Conservation (phyloP, 2,329 filamentous ascomycete species). For the Microdochium paspali region DNA sequence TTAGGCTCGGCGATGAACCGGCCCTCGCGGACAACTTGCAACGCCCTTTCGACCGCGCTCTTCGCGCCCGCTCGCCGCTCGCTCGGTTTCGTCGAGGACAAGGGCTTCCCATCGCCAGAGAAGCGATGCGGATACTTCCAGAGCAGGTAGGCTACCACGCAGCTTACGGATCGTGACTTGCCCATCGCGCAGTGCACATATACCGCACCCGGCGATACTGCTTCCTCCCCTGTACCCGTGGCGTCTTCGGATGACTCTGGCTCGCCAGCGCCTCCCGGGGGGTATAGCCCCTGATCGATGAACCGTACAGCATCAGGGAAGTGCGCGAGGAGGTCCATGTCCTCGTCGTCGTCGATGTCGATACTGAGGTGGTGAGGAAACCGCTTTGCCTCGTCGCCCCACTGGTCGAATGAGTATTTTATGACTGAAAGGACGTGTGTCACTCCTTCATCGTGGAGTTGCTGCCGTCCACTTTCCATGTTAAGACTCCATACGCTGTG, state of each 20-base stretch:
- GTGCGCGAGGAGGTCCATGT: conserved; percentile 76
- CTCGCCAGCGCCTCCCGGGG: conserved; percentile 17
- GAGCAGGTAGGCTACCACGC: conserved; percentile 78
- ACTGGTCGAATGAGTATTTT: conserved; percentile 32
- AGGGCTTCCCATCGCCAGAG: conserved; percentile 29
- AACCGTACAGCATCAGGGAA: conserved; percentile 73
- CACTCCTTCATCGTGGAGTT: conserved; percentile 64
- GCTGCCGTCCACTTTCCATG: conserved; percentile 49
- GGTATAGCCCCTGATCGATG: conserved; percentile 63
- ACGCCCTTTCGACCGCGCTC: conserved; percentile 48
- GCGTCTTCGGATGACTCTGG: too few relatives aligned
- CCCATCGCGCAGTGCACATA: conserved; percentile 80
- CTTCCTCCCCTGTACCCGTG: conserved; percentile 33
- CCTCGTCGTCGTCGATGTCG: conserved; percentile 83
- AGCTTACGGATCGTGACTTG: conserved; percentile 83
- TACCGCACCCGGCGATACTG: conserved; percentile 28
- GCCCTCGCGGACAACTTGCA: conserved; percentile 58
- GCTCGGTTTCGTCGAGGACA: conserved; percentile 27
- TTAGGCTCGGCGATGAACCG: conserved; percentile 83
- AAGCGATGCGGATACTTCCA: conserved; percentile 51
- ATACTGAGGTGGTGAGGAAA: conserved; percentile 64
- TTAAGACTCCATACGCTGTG: conserved; percentile 65
- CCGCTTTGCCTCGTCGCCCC: conserved; percentile 37
- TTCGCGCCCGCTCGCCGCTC: conserved; percentile 28
- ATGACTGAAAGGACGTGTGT: conserved; percentile 84